Evolutionary conservation across 768 basidiomycete species (phyloP).

Genomic region (Leccinum ochraceum): DNA sequence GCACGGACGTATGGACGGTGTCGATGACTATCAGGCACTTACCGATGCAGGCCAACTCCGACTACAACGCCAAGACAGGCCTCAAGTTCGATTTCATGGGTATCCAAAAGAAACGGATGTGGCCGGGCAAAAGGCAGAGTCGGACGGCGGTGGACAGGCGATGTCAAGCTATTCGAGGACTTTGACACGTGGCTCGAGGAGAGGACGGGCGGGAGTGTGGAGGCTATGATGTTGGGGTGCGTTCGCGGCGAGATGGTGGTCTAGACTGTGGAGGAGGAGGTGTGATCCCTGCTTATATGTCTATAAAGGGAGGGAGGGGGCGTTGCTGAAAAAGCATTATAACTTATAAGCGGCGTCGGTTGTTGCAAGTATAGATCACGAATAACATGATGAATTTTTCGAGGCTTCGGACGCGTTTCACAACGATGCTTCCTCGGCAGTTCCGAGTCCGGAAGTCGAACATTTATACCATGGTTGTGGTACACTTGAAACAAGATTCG

Average conservation of each 20-base stretch:
- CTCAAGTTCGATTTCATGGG: conserved; percentile 77
- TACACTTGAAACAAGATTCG: too few relatives aligned
- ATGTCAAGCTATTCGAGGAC: conserved; percentile 69
- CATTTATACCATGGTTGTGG: background rate
- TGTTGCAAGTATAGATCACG: background rate
- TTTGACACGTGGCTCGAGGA: conserved; percentile 76
- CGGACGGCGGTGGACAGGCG: conserved; percentile 52
- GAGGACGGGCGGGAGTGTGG: conserved; percentile 63
- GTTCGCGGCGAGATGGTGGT: conserved; percentile 60
- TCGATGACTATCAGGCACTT: conserved; percentile 68
- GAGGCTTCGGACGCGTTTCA: background rate
- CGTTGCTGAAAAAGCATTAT: too few relatives aligned
- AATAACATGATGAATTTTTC: background rate
- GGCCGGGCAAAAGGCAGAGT: conserved; percentile 62
- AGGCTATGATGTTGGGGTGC: conserved; percentile 67
- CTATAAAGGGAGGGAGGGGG: too few relatives aligned
- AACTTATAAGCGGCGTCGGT: background rate
- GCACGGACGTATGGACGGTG: conserved; percentile 68
- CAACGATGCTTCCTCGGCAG: background rate
- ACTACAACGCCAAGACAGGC: conserved; percentile 7
- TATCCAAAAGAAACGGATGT: conserved; percentile 81
- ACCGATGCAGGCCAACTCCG: conserved; percentile 1
- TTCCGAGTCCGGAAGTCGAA: background rate
- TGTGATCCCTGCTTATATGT: too few relatives aligned
- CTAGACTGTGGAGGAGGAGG: conserved; percentile 15